Evolutionary conservation across 2,329 filamentous ascomycete species (phyloP).

Genomic region (Teratosphaeria destructans): DNA sequence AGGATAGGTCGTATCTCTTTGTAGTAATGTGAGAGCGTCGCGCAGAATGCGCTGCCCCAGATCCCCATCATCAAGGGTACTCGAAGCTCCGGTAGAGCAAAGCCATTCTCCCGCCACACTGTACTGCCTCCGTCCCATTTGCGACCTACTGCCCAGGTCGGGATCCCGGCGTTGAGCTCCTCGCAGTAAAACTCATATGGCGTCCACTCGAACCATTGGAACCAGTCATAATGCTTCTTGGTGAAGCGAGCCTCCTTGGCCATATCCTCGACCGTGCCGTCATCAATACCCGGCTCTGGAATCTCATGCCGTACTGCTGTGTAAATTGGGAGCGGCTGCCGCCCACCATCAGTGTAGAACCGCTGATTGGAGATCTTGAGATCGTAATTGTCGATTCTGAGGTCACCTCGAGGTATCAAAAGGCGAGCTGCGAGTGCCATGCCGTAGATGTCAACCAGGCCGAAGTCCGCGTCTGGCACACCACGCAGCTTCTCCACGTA

Average conservation of each 20-base stretch:
- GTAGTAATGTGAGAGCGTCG: constrained; percentile 92
- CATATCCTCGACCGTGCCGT: constrained; percentile 7
- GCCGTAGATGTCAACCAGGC: constrained; percentile 88
- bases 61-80: constrained; percentile 80
- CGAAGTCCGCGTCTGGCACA: constrained; percentile 68
- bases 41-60: constrained; percentile 96
- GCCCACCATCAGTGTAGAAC: constrained; percentile 62
- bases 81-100: constrained; percentile 72
- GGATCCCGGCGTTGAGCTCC: constrained; percentile 82
- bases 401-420: constrained; percentile 75
- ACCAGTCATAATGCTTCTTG: constrained; percentile 57
- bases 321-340: constrained; percentile 85
- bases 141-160: constrained; percentile 84
- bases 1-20: constrained; percentile 81
- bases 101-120: constrained; percentile 50
- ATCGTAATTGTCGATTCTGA: constrained; percentile 64
- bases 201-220: constrained; percentile 95
- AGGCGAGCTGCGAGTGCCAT: constrained; percentile 73
- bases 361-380: constrained; percentile 87
- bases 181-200: constrained; percentile 95
- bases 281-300: constrained; percentile 39
- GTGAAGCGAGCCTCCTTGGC: constrained; percentile 24
- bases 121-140: constrained; percentile 65
- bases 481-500: constrained; percentile 87
- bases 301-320: constrained; percentile 94